Evolutionary conservation across 148 eudicot species (phyloP), one percentile per base, ranked within the genome.

Genomic region (Fagopyrum homotropicum): DNA sequence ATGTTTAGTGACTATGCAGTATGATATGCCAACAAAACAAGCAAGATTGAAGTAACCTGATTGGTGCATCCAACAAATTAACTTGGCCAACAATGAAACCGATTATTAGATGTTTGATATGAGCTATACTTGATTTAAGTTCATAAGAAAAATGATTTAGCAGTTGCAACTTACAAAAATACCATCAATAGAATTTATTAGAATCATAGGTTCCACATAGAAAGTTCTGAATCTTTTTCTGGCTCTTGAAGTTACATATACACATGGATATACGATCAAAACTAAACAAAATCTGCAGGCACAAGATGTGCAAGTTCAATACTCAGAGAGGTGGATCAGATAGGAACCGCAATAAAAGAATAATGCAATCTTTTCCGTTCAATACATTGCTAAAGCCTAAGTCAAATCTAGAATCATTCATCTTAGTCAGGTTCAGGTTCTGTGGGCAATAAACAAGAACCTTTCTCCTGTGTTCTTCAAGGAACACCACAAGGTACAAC

Each of bases 401-500:
- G 54, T 72, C 55, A 72, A 35, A 47, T 48, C 74, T 47, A 72
- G 74, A 72, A 72, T 17, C 74, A 46, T 49, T 47, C 54, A 46
- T 72, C 74, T 26, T n/a, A 60, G 66, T 72, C 55, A 46, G 74
- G 51, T 70, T 70, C 73, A 70, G 73, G 74, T 49, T 72, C 55
- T 45, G 29, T 49, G 55, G 45, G 47, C 74, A 47, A 72, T 72
- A 46, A 72, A 72, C 74, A 46, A 17, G 74, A 72, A 72, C 74
- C 74, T 45, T 72, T 72, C 30, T 49, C 55, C 29, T 7, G 74
- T 26, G 52, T 26, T 35, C 54, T 47, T 72, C 35, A 9, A 72
- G 35, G 15, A 17, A 72, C 14, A 45, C 14, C 46, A 40, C 45
- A 64, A 64, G 71, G 71, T 66, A 66, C 71, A 12, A 66, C 71